Conservation (phyloP, 2,329 filamentous ascomycete species). For the Furcasterigmium furcatum region DNA sequence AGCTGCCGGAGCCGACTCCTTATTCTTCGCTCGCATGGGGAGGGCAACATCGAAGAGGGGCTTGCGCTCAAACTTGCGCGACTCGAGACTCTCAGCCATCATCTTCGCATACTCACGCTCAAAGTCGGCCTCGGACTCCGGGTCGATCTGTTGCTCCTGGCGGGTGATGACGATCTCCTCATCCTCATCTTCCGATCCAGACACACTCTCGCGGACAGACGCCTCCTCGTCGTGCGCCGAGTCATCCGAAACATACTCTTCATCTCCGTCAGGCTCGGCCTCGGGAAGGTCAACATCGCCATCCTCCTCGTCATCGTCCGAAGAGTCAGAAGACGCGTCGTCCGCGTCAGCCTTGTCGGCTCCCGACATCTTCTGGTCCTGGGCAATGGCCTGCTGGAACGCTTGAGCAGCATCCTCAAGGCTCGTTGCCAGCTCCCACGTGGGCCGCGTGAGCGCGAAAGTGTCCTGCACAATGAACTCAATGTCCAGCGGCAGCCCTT, state of each 20-base stretch:
- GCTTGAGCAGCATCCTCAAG: conserved; percentile 78
- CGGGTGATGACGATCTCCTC: conserved; percentile 90
- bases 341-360: conserved; percentile 72
- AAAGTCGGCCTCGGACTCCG: conserved; percentile 94
- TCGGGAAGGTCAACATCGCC: conserved; percentile 62
- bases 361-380: conserved; percentile 81
- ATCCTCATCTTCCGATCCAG: conserved; percentile 38
- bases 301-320: conserved; percentile 70
- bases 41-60: conserved; percentile 93
- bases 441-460: conserved; percentile 77
- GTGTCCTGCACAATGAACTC: conserved; percentile 96
- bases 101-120: conserved; percentile 97
- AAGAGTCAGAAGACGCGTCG: conserved; percentile 65
- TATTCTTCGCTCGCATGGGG: conserved; percentile 72
- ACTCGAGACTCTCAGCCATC: conserved; percentile 96
- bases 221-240: neutral
- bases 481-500: conserved; percentile 89
- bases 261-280: conserved; percentile 57
- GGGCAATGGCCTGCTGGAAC: conserved; percentile 83
- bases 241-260: conserved; percentile 35
- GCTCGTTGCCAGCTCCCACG: conserved; percentile 84
- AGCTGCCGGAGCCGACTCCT: conserved; percentile 11
- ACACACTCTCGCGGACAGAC: conserved; percentile 3
- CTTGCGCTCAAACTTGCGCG: conserved; percentile 93
- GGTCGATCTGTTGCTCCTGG: conserved; percentile 85